Evolutionary conservation across 2,329 filamentous ascomycete species (phyloP).

Genomic region (Domatiomyces catenatus): DNA sequence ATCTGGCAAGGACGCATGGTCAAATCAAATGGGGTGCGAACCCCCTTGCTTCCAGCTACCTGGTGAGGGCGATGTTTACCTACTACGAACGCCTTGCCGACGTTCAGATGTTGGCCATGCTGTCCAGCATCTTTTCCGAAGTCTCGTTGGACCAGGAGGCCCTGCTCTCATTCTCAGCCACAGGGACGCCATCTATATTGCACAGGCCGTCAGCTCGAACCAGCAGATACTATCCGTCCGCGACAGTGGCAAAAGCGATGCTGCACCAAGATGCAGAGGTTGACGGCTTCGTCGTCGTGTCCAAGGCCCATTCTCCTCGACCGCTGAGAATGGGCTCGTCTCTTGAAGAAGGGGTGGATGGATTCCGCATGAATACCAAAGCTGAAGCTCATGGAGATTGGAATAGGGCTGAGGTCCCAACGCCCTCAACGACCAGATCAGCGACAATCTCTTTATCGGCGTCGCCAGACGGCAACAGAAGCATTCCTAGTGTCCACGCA

Average conservation of each 20-base stretch:
- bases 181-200: neutral
- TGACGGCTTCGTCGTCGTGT: neutral
- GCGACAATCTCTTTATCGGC: constrained; percentile 12
- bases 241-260: constrained; percentile 8
- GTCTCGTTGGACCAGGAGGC: neutral
- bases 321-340: neutral
- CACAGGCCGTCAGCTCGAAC: neutral
- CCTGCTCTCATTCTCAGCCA: neutral
- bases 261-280: constrained; percentile 3
- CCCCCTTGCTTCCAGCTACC: constrained; percentile 39
- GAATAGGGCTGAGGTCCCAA: neutral
- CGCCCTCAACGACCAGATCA: constrained; percentile 1
- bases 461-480: constrained; percentile 15
- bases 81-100: constrained; percentile 47
- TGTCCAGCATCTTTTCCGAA: constrained; percentile 40
- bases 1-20: constrained; percentile 20
- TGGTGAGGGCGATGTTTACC: constrained; percentile 42
- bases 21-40: constrained; percentile 43
- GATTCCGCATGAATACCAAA: neutral
- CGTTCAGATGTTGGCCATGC: constrained; percentile 50
- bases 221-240: constrained; percentile 10
- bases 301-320: neutral
- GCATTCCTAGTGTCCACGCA: constrained; percentile 6
- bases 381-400: neutral
- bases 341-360: neutral